phyloP scores from a whole-genome alignment of 331 rosid species.

The Quercus phellos region DNA sequence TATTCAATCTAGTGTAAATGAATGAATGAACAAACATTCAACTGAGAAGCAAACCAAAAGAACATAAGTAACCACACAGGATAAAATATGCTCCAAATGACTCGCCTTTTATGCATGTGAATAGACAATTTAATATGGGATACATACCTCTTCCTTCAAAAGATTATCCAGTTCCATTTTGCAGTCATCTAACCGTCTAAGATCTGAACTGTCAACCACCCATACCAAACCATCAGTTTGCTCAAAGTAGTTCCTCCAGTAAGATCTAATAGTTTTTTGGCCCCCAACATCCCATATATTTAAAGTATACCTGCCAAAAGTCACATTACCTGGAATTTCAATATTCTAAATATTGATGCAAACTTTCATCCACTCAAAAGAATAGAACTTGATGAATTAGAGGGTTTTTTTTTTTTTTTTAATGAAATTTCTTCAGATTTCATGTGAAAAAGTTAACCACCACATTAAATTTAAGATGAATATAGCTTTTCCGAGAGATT shows the following conservation, averaged over 20 bases:
- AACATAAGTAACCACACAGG: background rate
- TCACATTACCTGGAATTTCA: background rate
- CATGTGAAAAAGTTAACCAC: background rate
- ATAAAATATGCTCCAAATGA: background rate
- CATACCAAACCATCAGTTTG: conserved; percentile 91
- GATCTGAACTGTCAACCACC: conserved; percentile 95
- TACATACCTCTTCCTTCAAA: conserved; percentile 79
- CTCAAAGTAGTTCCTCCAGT: conserved; percentile 95
- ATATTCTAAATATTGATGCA: background rate
- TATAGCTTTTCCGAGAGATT: background rate
- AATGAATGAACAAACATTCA: background rate
- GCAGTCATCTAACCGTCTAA: conserved; percentile 87
- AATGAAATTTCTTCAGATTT: background rate
- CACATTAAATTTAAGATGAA: background rate
- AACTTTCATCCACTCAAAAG: background rate
- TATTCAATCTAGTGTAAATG: background rate
- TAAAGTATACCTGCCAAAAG: conserved; percentile 62
- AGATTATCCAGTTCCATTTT: conserved; percentile 79
- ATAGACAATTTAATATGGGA: background rate
- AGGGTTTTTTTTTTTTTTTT: background rate
- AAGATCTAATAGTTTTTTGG: conserved; percentile 86
- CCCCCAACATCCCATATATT: conserved; percentile 99
- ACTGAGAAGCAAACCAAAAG: background rate
- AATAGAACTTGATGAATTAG: background rate
- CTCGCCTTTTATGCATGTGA: background rate